phyloP scores from a whole-genome alignment of 192 early-diverging fungal species.

The Backusella psychrophila region DNA sequence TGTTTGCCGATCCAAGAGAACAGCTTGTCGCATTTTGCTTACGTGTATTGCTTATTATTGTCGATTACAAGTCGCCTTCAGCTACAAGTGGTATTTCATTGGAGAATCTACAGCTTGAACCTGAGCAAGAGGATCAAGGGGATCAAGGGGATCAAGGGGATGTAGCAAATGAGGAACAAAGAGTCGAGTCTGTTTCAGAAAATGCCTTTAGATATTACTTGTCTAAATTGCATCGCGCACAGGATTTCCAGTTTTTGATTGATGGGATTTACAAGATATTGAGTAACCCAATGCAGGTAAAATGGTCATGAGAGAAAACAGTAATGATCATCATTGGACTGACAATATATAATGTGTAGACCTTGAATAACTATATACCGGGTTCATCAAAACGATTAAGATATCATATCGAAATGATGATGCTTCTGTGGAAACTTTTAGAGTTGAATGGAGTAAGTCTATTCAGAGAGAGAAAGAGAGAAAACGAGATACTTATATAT shows the following conservation, averaged over 20 bases:
- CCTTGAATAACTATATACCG: slow-evolving; percentile 72
- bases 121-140: not conserved
- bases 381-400: slow-evolving; percentile 67
- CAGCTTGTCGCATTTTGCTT: slow-evolving; percentile 66
- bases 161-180: not conserved
- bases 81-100: not conserved
- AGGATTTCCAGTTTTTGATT: slow-evolving; percentile 83
- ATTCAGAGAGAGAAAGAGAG: not conserved
- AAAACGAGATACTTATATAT: not conserved
- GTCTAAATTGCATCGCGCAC: slow-evolving; percentile 75
- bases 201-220: slow-evolving; percentile 81
- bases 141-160: too few relatives aligned
- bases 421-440: slow-evolving; percentile 85
- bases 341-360: slow-evolving; percentile 14
- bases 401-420: slow-evolving; percentile 66
- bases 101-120: not conserved
- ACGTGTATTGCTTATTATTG: slow-evolving; percentile 60
- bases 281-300: slow-evolving; percentile 70
- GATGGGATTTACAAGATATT: slow-evolving; percentile 76
- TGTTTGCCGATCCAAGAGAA: slow-evolving; percentile 74
- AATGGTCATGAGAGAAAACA: not conserved
- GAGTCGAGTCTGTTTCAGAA: slow-evolving; percentile 23
- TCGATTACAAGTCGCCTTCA: slow-evolving; percentile 62
- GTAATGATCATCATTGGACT: not conserved
- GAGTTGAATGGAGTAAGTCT: slow-evolving; percentile 70